Evolutionary conservation across 345 rosid species (phyloP).

Genomic region (Gossypium sturtianum): DNA sequence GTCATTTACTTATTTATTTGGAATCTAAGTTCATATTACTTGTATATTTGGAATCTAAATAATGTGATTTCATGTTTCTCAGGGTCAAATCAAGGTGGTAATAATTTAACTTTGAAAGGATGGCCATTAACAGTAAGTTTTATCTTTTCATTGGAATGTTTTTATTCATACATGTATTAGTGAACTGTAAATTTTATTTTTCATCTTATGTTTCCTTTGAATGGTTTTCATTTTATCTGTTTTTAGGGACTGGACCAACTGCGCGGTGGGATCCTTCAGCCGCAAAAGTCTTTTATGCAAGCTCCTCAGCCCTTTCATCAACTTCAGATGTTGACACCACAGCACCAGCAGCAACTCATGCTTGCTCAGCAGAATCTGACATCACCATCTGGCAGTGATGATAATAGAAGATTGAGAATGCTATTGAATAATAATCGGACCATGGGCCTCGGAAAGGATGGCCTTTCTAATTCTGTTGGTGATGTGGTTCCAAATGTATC

Average conservation of each 20-base stretch:
- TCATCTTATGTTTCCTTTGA: background rate
- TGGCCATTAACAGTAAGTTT: slow-evolving; percentile 86
- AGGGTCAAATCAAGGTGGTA: slow-evolving; percentile 91
- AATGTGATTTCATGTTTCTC: slow-evolving; percentile 16
- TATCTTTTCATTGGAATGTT: no score
- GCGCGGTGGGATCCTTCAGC: slow-evolving; percentile 70
- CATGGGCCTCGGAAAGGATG: slow-evolving; percentile 14
- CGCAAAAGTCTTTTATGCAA: slow-evolving; percentile 82
- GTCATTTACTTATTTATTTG: background rate
- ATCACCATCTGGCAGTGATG: slow-evolving; percentile 73
- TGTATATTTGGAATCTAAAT: background rate
- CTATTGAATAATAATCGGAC: slow-evolving; percentile 45
- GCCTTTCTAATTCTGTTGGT: slow-evolving; percentile 24
- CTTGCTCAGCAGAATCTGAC: slow-evolving; percentile 82
- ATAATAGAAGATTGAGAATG: slow-evolving; percentile 73
- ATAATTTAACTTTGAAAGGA: slow-evolving; percentile 86
- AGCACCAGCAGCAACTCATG: slow-evolving; percentile 92
- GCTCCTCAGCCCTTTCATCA: slow-evolving; percentile 83
- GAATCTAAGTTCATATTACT: background rate
- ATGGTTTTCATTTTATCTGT: slow-evolving; percentile 16
- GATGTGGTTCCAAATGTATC: slow-evolving; percentile 40
- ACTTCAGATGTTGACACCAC: slow-evolving; percentile 88
- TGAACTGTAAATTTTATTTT: background rate
- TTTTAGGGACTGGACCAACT: slow-evolving; percentile 67
- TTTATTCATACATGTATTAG: background rate